Evolutionary conservation across 108 stramenopile species (phyloP).

Genomic region (Stephanodiscus triporus): DNA sequence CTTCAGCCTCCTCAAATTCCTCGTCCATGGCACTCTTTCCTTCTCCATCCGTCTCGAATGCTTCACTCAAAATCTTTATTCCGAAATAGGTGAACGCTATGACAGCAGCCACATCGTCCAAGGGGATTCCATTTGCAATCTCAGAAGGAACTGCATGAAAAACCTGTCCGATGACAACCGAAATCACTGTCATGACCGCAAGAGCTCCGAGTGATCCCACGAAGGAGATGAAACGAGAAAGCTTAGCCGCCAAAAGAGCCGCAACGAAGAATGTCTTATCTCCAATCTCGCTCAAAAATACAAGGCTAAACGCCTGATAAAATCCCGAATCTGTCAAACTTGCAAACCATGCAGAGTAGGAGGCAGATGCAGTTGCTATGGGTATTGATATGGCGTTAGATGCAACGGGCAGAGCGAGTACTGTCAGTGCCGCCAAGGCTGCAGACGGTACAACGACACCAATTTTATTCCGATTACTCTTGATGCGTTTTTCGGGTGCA

Average conservation of each 20-base stretch:
- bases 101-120: conserved; percentile 92
- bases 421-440: conserved; percentile 26
- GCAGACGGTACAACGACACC: conserved; percentile 20
- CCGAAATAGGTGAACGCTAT: conserved; percentile 98
- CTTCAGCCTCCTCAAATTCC: conserved; percentile 95
- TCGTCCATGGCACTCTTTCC: conserved; percentile 87
- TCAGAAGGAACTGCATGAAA: conserved; percentile 91
- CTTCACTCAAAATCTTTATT: conserved; percentile 92
- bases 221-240: conserved; percentile 86
- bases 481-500: conserved; percentile 8
- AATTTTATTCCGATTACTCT: conserved; percentile 10
- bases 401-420: conserved; percentile 30
- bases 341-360: conserved; percentile 40
- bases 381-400: conserved; percentile 50
- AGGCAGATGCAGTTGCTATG: conserved; percentile 26
- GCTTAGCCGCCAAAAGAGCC: conserved; percentile 92
- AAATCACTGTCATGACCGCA: conserved; percentile 95
- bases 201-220: conserved; percentile 92
- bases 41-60: conserved; percentile 71
- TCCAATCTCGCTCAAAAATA: conserved; percentile 99
- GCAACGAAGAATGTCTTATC: conserved; percentile 99
- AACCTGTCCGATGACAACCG: conserved; percentile 93
- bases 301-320: conserved; percentile 90
- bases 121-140: conserved; percentile 76
- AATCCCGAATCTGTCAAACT: conserved; percentile 83